Conservation (phyloP, 306 rosid genomes). For the Cucurbita pepo region DNA sequence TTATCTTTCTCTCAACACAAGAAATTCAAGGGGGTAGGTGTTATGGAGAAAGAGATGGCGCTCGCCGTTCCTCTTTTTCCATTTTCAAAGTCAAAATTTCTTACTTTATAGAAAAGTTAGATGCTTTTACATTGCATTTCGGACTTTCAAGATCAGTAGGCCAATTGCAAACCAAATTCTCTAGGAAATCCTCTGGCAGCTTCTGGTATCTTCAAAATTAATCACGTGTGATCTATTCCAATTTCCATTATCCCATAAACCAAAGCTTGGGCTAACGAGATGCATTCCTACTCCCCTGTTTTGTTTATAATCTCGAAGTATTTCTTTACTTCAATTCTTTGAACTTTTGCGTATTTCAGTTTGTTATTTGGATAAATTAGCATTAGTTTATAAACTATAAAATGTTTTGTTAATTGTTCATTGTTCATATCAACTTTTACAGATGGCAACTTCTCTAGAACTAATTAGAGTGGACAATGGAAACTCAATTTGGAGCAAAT, state of each 20-base stretch:
- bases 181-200: neutral
- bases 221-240: neutral
- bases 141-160: neutral
- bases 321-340: neutral
- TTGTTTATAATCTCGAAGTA: neutral
- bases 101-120: neutral
- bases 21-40: neutral
- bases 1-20: neutral
- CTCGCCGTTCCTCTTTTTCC: neutral
- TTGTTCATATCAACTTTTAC: neutral
- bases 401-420: neutral
- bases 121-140: neutral
- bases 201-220: neutral
- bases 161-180: neutral
- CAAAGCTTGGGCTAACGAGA: neutral
- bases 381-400: neutral
- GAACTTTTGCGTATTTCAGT: neutral
- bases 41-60: neutral
- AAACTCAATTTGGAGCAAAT: neutral
- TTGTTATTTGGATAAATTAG: neutral
- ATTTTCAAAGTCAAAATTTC: slow-evolving; percentile 1
- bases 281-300: neutral
- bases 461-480: neutral
- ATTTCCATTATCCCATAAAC: neutral
- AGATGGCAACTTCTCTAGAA: neutral